A percentile compares a stretch with the other conserved stretches of the same genome.
phyloP scores from a whole-genome alignment of 1,139 yeast genomes.

The Taiozyma sp. region DNA sequence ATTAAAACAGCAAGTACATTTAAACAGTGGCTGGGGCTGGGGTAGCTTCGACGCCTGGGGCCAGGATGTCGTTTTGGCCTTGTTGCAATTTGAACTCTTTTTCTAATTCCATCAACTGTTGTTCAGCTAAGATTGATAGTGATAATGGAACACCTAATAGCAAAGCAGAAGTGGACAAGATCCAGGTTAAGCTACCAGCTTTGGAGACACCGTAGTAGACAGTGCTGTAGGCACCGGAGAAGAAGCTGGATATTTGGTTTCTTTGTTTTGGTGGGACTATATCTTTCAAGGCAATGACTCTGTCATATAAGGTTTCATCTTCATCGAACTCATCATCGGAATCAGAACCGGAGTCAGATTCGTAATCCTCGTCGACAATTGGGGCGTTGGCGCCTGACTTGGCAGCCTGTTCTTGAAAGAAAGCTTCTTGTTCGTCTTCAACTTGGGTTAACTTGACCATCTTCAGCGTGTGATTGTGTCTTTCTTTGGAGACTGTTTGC shows the following conservation, averaged over 20 bases:
- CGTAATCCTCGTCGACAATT: slow-evolving; percentile 23
- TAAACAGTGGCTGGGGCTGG: slow-evolving; percentile 22
- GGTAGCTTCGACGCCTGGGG: slow-evolving; percentile 58
- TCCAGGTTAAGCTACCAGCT: slow-evolving; percentile 81
- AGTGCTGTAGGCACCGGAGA: slow-evolving; percentile 33
- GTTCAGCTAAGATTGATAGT: slow-evolving; percentile 84
- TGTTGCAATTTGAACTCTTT: slow-evolving; percentile 86
- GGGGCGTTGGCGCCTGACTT: slow-evolving; percentile 20
- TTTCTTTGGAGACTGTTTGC: neutral
- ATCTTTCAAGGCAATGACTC: slow-evolving; percentile 88
- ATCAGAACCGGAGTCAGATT: slow-evolving; percentile 50
- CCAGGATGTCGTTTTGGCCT: slow-evolving; percentile 78
- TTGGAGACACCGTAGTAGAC: slow-evolving; percentile 45
- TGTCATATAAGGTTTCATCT: slow-evolving; percentile 80
- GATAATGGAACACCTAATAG: slow-evolving; percentile 92
- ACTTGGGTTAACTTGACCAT: slow-evolving; percentile 78
- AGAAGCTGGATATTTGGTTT: slow-evolving; percentile 32
- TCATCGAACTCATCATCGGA: slow-evolving; percentile 74
- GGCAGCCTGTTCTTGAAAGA: slow-evolving; percentile 28
- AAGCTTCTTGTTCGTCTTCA: slow-evolving; percentile 48
- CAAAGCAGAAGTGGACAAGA: slow-evolving; percentile 75
- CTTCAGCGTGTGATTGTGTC: slow-evolving; percentile 4
- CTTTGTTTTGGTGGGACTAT: slow-evolving; percentile 89
- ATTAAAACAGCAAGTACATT: neutral
- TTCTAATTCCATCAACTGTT: slow-evolving; percentile 91